Evolutionary conservation across 164 flowering plant species (phyloP).

Genomic region (Malania oleifera): DNA sequence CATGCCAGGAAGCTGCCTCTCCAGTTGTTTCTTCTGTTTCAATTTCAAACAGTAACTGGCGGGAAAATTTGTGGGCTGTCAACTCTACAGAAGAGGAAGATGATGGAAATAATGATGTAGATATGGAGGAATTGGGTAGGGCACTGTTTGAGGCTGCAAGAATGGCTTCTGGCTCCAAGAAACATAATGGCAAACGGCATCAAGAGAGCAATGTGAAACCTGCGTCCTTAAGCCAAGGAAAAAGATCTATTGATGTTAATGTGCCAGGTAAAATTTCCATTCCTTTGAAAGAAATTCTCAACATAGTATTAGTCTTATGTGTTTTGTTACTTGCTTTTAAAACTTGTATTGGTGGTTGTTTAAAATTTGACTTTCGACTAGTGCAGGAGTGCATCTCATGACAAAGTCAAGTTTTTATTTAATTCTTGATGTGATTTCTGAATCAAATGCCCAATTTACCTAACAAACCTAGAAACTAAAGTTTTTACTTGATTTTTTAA

Average conservation of each 20-base stretch:
- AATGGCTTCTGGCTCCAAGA: constrained; percentile 40
- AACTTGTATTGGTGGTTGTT: background rate
- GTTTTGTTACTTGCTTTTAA: background rate
- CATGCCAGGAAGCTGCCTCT: constrained; percentile 14
- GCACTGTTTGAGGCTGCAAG: constrained; percentile 55
- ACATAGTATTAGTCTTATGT: background rate
- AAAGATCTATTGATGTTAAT: constrained; percentile 16
- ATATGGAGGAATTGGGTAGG: constrained; percentile 55
- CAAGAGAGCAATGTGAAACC: constrained; percentile 15
- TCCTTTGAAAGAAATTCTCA: background rate
- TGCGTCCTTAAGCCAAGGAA: constrained; percentile 13
- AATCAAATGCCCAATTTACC: too few species aligned
- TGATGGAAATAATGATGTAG: constrained; percentile 42
- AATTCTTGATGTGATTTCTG: too few species aligned
- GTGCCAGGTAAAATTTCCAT: constrained; percentile 38
- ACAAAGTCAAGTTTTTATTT: too few species aligned
- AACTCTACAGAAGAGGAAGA: constrained; percentile 20
- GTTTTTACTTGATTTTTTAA: too few species aligned
- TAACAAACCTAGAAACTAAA: too few species aligned
- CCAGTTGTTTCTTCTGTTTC: constrained; percentile 19
- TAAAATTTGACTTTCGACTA: too few species aligned
- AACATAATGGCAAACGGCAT: constrained; percentile 15
- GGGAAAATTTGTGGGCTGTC: constrained; percentile 23
- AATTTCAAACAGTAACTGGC: constrained; percentile 25
- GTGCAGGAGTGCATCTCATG: too few species aligned